A percentile compares a stretch with the other conserved stretches of the same genome.
phyloP scores from a whole-genome alignment of 768 basidiomycete species.

The Macrocybe gigantea region DNA sequence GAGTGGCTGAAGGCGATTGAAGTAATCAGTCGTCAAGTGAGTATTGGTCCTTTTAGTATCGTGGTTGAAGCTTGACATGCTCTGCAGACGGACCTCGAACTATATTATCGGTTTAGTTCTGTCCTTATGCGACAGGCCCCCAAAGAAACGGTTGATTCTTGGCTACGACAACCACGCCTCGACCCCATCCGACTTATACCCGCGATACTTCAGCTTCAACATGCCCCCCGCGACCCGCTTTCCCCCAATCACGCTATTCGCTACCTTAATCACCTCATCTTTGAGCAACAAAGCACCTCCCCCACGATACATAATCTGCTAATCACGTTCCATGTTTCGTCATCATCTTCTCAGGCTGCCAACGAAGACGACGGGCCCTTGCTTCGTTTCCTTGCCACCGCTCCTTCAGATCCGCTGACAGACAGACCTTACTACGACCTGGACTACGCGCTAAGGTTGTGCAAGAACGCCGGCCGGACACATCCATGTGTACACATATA shows the following conservation, averaged over 20 bases:
- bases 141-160: slow-evolving; percentile 87
- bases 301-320: slow-evolving; percentile 92
- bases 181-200: slow-evolving; percentile 86
- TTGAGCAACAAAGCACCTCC: slow-evolving; percentile 74
- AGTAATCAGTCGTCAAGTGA: slow-evolving; percentile 83
- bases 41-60: slow-evolving; percentile 1
- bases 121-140: slow-evolving; percentile 83
- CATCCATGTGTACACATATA: slow-evolving; percentile 96
- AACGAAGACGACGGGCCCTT: slow-evolving; percentile 66
- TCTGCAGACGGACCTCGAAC: slow-evolving; percentile 67
- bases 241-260: slow-evolving; percentile 84
- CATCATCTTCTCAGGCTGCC: slow-evolving; percentile 28
- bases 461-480: slow-evolving; percentile 73
- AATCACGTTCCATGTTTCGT: slow-evolving; percentile 75
- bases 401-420: slow-evolving; percentile 78
- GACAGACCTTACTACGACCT: slow-evolving; percentile 92
- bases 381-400: slow-evolving; percentile 75
- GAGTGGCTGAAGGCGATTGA: slow-evolving; percentile 90
- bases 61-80: slow-evolving; percentile 5
- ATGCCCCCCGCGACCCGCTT: slow-evolving; percentile 63
- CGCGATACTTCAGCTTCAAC: slow-evolving; percentile 78
- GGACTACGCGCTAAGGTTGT: slow-evolving; percentile 92
- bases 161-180: slow-evolving; percentile 77
- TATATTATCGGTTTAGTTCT: slow-evolving; percentile 91
- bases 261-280: slow-evolving; percentile 82